phyloP scores from a whole-genome alignment of 257 asterid genomes.

The Ballota nigra region DNA sequence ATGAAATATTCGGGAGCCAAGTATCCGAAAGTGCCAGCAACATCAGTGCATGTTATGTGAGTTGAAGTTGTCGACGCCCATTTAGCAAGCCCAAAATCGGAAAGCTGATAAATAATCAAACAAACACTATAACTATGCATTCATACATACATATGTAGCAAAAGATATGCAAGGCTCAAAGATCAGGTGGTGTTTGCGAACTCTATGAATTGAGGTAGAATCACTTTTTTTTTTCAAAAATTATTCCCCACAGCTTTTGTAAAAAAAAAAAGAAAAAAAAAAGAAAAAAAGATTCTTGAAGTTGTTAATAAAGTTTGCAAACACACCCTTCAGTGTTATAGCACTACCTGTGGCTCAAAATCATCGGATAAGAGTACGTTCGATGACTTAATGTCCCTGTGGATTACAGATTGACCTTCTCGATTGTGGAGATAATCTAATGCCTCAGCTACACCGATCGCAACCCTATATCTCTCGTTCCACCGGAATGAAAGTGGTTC shows the following conservation, averaged over 20 bases:
- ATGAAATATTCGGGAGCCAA: constrained; percentile 99
- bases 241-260: too few species aligned
- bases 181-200: background rate
- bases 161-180: background rate
- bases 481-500: constrained; percentile 57
- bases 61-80: constrained; percentile 81
- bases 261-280: too few species aligned
- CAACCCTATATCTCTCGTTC: constrained; percentile 75
- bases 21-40: constrained; percentile 95
- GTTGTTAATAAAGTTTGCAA: background rate
- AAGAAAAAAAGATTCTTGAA: background rate
- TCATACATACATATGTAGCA: background rate
- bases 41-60: constrained; percentile 76
- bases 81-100: constrained; percentile 96
- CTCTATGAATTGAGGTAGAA: background rate
- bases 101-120: constrained; percentile 53
- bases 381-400: constrained; percentile 92
- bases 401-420: constrained; percentile 73
- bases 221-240: too few species aligned
- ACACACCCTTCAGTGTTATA: background rate
- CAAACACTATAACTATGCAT: background rate
- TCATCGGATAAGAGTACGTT: constrained; percentile 79
- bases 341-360: constrained; percentile 87
- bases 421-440: constrained; percentile 81
- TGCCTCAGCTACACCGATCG: constrained; percentile 94